These are phyloP conservation scores for Colletotrichum siamense DNA, from an alignment of 2,329 filamentous ascomycete species.

Conservation along the genomic window DNA sequence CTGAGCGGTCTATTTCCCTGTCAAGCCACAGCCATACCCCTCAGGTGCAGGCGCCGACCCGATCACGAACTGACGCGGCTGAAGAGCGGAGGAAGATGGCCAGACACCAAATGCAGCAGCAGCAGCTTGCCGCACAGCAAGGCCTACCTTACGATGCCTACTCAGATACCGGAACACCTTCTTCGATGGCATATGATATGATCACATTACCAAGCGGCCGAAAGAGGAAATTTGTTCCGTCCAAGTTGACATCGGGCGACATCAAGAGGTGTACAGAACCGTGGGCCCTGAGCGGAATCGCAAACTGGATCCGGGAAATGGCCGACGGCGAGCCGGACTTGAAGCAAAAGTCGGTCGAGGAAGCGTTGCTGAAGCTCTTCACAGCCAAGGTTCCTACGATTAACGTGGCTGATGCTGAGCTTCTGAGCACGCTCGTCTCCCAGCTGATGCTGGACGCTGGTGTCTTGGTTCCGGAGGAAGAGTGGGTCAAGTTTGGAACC, in stretches of 20 bases:
- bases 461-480: constrained; percentile 85
- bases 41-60: constrained; percentile 78
- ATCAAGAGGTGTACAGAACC: constrained; percentile 87
- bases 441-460: constrained; percentile 79
- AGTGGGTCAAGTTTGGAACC: constrained; percentile 93
- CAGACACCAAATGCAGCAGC: constrained; percentile 60
- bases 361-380: constrained; percentile 88
- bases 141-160: constrained; percentile 61
- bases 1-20: constrained; percentile 80
- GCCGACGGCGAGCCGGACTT: constrained; percentile 91
- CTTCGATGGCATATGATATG: constrained; percentile 75
- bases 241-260: constrained; percentile 81
- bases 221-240: constrained; percentile 83
- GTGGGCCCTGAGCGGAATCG: constrained; percentile 90
- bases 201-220: constrained; percentile 82
- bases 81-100: constrained; percentile 66
- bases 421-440: constrained; percentile 78
- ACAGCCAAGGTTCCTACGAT: constrained; percentile 96
- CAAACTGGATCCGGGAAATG: constrained; percentile 86
- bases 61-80: constrained; percentile 94
- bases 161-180: constrained; percentile 54
- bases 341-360: constrained; percentile 82
- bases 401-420: constrained; percentile 97
- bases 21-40: constrained; percentile 83
- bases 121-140: constrained; percentile 55